Evolutionary conservation across 2,329 filamentous ascomycete species (phyloP).

Genomic region (Fusarium haematococcum): DNA sequence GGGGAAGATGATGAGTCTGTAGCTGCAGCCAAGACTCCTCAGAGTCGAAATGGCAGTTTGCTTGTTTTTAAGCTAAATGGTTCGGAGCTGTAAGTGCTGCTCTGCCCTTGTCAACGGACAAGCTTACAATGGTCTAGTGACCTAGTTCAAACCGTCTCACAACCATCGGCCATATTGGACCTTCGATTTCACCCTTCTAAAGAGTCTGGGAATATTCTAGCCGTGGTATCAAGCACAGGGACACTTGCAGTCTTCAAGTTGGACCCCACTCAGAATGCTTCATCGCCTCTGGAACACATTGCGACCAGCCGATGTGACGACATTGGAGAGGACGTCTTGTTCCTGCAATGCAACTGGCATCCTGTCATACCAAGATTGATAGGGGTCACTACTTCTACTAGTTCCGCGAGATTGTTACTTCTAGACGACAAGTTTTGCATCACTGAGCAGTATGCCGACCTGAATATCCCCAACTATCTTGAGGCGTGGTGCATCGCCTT

Average conservation of each 20-base stretch:
- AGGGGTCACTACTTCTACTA: conserved; percentile 78
- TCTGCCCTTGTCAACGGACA: background rate
- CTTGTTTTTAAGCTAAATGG: conserved; percentile 71
- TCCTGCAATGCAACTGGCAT: conserved; percentile 81
- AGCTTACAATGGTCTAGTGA: conserved; percentile 53
- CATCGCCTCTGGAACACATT: conserved; percentile 53
- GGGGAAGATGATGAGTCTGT: conserved; percentile 40
- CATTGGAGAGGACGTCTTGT: conserved; percentile 69
- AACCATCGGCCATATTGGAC: conserved; percentile 83
- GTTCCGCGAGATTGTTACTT: conserved; percentile 68
- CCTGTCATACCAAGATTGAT: conserved; percentile 66
- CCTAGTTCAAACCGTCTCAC: conserved; percentile 68
- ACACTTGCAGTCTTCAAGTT: conserved; percentile 74
- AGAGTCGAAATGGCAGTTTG: conserved; percentile 79
- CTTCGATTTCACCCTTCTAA: conserved; percentile 78
- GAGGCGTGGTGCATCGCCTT: conserved; percentile 83
- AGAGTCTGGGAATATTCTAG: conserved; percentile 66
- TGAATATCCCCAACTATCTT: conserved; percentile 64
- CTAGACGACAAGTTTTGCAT: conserved; percentile 58
- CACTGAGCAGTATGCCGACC: conserved; percentile 45
- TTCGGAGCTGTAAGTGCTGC: conserved; percentile 65
- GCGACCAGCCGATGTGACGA: conserved; percentile 59
- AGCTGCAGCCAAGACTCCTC: conserved; percentile 53
- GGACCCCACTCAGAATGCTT: conserved; percentile 50
- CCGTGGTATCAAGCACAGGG: conserved; percentile 82